A percentile compares a stretch with the other conserved stretches of the same genome.
Evolutionary conservation across 225 moss, liverwort and hornwort genomes (phyloP).

Genomic region (Bryoerythrophyllum caledonicum): DNA sequence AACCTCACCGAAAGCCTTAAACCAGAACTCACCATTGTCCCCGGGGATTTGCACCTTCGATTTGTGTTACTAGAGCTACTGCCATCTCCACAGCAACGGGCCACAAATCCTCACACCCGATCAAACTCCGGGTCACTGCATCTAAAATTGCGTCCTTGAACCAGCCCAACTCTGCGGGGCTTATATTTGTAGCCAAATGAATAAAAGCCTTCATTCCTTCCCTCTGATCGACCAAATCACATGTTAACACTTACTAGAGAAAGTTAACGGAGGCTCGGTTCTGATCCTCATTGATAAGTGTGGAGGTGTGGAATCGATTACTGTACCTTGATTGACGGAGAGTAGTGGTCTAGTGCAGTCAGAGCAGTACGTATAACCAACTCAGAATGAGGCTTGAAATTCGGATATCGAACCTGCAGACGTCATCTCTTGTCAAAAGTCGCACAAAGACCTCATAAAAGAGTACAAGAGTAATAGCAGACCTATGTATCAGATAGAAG

Average conservation of each 20-base stretch:
- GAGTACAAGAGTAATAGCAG: not conserved
- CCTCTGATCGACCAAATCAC: slow-evolving; percentile 48
- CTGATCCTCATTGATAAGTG: not conserved
- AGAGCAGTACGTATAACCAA: slow-evolving; percentile 72
- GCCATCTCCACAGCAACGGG: slow-evolving; percentile 84
- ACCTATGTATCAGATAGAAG: not conserved
- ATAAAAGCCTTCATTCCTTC: slow-evolving; percentile 78
- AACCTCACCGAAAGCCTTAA: not conserved
- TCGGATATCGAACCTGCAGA: slow-evolving; percentile 73
- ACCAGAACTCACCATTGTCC: slow-evolving; percentile 65
- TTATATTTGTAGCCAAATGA: slow-evolving; percentile 70
- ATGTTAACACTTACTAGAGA: slow-evolving; percentile 7
- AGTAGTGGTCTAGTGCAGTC: slow-evolving; percentile 90
- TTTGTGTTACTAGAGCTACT: slow-evolving; percentile 66
- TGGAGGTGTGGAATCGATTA: not conserved
- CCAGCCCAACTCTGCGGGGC: slow-evolving; percentile 61
- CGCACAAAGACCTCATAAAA: not conserved
- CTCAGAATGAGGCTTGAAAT: slow-evolving; percentile 62
- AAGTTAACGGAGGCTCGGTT: not conserved
- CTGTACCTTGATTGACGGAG: slow-evolving; percentile 82
- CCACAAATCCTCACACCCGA: slow-evolving; percentile 84
- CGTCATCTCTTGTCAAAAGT: slow-evolving; percentile 23
- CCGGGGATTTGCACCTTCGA: slow-evolving; percentile 75
- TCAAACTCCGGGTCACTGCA: slow-evolving; percentile 71
- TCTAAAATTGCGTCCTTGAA: slow-evolving; percentile 83